Percentiles rank a stretch among this genome's conserved stretches.
Evolutionary conservation across 169 alveolate genomes (phyloP).

Genomic region (Plasmodium chabaudi): DNA sequence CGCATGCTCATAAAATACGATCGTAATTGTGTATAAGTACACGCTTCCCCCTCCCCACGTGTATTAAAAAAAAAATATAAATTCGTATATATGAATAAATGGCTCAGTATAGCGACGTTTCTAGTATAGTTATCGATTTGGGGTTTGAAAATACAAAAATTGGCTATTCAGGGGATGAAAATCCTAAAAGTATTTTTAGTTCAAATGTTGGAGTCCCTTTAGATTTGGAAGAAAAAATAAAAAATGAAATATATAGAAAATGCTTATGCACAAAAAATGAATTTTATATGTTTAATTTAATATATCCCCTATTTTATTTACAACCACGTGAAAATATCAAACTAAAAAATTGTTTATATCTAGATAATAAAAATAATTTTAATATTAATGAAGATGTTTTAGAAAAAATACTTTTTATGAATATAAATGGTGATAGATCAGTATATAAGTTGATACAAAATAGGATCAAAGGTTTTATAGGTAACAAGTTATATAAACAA

Average conservation of each 20-base stretch:
- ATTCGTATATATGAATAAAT: not conserved
- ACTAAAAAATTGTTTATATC: constrained; percentile 57
- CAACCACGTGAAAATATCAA: constrained; percentile 28
- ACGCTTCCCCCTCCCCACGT: not conserved
- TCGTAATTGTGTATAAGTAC: not conserved
- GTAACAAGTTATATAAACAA: constrained; percentile 47
- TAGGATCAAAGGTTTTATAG: constrained; percentile 48
- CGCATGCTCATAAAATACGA: not conserved
- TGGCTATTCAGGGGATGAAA: constrained; percentile 69
- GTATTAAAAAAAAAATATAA: too few relatives aligned
- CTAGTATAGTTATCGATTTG: constrained; percentile 59
- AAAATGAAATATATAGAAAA: constrained; percentile 49
- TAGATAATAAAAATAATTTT: constrained; percentile 40
- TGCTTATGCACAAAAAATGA: constrained; percentile 58
- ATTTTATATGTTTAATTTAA: constrained; percentile 44
- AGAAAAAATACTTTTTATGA: constrained; percentile 60
- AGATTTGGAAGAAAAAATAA: constrained; percentile 31
- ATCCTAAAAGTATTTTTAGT: constrained; percentile 29
- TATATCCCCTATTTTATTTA: constrained; percentile 49
- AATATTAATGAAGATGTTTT: constrained; percentile 68
- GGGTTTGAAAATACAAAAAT: constrained; percentile 67
- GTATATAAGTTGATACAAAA: constrained; percentile 10
- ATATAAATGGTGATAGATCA: constrained; percentile 54
- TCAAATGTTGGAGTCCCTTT: constrained; percentile 53
- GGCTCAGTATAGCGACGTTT: constrained; percentile 60